phyloP scores from a whole-genome alignment of 2,329 filamentous ascomycete genomes.

The Didymella pinodella region DNA sequence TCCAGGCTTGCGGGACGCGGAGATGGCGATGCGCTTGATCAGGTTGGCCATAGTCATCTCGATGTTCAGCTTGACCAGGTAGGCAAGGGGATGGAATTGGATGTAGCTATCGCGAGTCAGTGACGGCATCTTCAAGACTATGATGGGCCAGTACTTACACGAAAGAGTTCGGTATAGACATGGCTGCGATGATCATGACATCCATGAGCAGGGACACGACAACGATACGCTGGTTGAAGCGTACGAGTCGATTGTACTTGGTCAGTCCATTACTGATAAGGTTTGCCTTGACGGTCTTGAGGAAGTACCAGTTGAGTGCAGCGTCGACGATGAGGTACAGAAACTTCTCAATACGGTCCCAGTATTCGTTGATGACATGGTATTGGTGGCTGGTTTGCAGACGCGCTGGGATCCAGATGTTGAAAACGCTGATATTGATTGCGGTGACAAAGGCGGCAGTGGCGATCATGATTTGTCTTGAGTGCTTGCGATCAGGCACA shows the following conservation, averaged over 20 bases:
- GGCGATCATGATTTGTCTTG: slow-evolving; percentile 46
- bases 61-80: slow-evolving; percentile 60
- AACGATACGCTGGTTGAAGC: slow-evolving; percentile 61
- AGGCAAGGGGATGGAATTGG: slow-evolving; percentile 61
- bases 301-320: slow-evolving; percentile 51
- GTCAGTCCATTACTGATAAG: slow-evolving; percentile 59
- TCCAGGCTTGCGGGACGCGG: slow-evolving; percentile 39
- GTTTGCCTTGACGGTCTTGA: slow-evolving; percentile 56
- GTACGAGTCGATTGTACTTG: slow-evolving; percentile 61
- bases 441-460: slow-evolving; percentile 50
- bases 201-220: slow-evolving; percentile 61
- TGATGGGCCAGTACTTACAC: slow-evolving; percentile 44
- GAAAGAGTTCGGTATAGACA: slow-evolving; percentile 58
- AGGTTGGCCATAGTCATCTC: slow-evolving; percentile 63
- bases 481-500: slow-evolving; percentile 42
- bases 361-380: slow-evolving; percentile 48
- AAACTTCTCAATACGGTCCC: slow-evolving; percentile 51
- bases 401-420: slow-evolving; percentile 53
- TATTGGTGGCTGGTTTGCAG: slow-evolving; percentile 44
- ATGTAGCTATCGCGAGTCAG: slow-evolving; percentile 50
- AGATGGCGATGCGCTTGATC: slow-evolving; percentile 52
- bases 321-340: slow-evolving; percentile 51
- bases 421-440: slow-evolving; percentile 51
- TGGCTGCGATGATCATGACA: slow-evolving; percentile 57
- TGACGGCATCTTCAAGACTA: background rate